phyloP scores from a whole-genome alignment of 2,329 filamentous ascomycete species.

The Aspergillus fijiensis region DNA sequence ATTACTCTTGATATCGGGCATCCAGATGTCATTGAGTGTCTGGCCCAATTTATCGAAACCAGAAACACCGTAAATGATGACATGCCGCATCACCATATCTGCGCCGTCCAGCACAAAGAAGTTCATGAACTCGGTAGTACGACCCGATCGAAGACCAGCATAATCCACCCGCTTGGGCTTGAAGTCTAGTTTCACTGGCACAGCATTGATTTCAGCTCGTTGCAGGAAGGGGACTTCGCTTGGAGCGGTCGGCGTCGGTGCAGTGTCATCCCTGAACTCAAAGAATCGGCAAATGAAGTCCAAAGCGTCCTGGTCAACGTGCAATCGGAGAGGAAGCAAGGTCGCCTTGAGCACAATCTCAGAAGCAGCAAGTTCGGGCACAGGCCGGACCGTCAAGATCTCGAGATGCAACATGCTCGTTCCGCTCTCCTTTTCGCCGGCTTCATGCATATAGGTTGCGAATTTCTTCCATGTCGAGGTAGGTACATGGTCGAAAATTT shows the following conservation, averaged over 20 bases:
- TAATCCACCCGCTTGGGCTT: constrained; percentile 99
- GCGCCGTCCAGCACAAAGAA: constrained; percentile 90
- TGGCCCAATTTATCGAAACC: constrained; percentile 89
- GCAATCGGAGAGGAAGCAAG: constrained; percentile 79
- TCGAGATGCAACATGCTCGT: constrained; percentile 90
- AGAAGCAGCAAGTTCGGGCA: constrained; percentile 78
- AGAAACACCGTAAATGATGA: constrained; percentile 87
- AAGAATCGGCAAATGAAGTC: constrained; percentile 98
- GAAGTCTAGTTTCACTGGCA: constrained; percentile 87
- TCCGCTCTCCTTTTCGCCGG: constrained; percentile 79
- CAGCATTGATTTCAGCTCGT: constrained; percentile 78
- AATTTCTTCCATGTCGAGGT: constrained; percentile 99
- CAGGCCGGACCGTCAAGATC: constrained; percentile 81
- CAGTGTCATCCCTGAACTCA: constrained; percentile 83
- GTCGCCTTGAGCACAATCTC: constrained; percentile 81
- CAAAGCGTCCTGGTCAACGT: constrained; percentile 95
- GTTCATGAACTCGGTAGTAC: constrained; percentile 98
- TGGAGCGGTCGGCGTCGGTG: constrained; percentile 53
- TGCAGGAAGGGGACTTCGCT: constrained; percentile 84
- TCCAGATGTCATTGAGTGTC: constrained; percentile 94
- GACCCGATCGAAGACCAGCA: constrained; percentile 83
- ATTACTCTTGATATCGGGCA: constrained; percentile 83
- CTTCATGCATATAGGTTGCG: constrained; percentile 85
- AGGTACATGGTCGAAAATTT: constrained; percentile 90
- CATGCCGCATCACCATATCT: constrained; percentile 79